Conservation (phyloP, 2,329 filamentous ascomycete genomes). For the Colletotrichum acutatum region DNA sequence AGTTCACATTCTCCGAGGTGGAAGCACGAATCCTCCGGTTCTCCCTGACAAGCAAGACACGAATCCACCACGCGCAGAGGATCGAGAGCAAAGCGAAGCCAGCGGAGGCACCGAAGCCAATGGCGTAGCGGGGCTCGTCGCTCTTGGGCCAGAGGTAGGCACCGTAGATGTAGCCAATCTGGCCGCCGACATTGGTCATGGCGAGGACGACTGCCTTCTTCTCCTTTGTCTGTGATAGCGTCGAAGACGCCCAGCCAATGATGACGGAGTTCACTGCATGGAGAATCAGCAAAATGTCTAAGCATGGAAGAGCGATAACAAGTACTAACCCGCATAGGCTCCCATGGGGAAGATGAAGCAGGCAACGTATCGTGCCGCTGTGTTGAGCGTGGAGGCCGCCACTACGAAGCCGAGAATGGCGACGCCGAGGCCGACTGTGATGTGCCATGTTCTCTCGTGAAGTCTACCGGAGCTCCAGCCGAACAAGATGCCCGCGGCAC, state of each 20-base stretch:
- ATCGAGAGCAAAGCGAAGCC: constrained; percentile 52
- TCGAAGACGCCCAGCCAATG: constrained; percentile 57
- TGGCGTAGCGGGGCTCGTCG: constrained; percentile 56
- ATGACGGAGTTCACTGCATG: constrained; percentile 52
- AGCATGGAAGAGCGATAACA: fast-evolving
- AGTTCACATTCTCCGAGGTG: constrained; percentile 46
- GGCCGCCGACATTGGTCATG: constrained; percentile 59
- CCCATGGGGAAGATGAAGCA: constrained; percentile 56
- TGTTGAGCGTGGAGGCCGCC: constrained; percentile 50
- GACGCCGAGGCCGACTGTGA: constrained; percentile 53
- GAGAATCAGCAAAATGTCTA: neutral
- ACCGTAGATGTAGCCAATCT: constrained; percentile 61
- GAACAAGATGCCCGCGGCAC: constrained; percentile 55
- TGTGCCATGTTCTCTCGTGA: constrained; percentile 62
- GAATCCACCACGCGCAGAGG: constrained; percentile 55
- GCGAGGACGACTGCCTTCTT: constrained; percentile 59
- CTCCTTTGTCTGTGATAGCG: constrained; percentile 58
- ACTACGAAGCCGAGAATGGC: constrained; percentile 56
- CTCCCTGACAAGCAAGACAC: constrained; percentile 50
- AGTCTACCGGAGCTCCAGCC: constrained; percentile 61
- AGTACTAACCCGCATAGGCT: constrained; percentile 46
- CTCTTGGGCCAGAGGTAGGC: constrained; percentile 60
- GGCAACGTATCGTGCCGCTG: constrained; percentile 51
- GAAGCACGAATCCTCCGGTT: constrained; percentile 53
- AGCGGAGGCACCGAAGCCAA: constrained; percentile 56